Evolutionary conservation across 2,329 filamentous ascomycete genomes (phyloP).

Genomic region (Ophiostoma tasmaniense): DNA sequence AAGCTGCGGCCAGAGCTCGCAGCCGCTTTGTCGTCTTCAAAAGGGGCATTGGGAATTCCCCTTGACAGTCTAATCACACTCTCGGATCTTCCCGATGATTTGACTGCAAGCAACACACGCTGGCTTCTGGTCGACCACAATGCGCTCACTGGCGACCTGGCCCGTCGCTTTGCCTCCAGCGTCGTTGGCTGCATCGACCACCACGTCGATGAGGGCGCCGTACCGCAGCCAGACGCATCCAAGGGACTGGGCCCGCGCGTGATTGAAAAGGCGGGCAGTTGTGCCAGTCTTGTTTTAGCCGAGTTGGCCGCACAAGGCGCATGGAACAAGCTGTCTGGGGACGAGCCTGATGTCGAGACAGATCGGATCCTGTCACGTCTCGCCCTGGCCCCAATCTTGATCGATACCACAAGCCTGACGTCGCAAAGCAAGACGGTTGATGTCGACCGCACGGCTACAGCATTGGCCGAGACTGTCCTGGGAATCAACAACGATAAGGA

Average conservation of each 20-base stretch:
- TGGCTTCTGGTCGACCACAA: conserved; percentile 82
- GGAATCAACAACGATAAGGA: conserved; percentile 14
- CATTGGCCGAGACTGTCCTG: conserved; percentile 44
- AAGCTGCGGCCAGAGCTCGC: conserved; percentile 63
- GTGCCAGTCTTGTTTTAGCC: conserved; percentile 59
- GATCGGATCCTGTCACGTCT: conserved; percentile 47
- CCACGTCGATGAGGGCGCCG: conserved; percentile 60
- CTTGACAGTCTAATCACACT: conserved; percentile 56
- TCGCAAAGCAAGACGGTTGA: conserved; percentile 56
- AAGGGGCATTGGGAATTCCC: conserved; percentile 35
- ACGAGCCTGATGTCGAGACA: conserved; percentile 32
- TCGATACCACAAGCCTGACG: conserved; percentile 62
- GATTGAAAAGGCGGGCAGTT: conserved; percentile 62
- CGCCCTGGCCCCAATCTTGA: conserved; percentile 60
- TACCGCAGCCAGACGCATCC: conserved; percentile 34
- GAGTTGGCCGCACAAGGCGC: conserved; percentile 32
- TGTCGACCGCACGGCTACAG: conserved; percentile 49
- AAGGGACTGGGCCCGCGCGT: conserved; percentile 42
- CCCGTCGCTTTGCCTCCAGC: conserved; percentile 30
- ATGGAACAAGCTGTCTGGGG: conserved; percentile 44
- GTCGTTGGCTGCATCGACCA: conserved; percentile 68
- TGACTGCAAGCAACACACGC: conserved; percentile 47
- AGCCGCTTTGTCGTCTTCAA: conserved; percentile 43
- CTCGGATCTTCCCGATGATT: conserved; percentile 37
- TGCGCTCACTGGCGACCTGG: conserved; percentile 54